A percentile compares a stretch with the other conserved stretches of the same genome.
These are phyloP conservation scores for Caryopteris hybrid DNA, from an alignment of 305 asterid species.

Conservation along the genomic window DNA sequence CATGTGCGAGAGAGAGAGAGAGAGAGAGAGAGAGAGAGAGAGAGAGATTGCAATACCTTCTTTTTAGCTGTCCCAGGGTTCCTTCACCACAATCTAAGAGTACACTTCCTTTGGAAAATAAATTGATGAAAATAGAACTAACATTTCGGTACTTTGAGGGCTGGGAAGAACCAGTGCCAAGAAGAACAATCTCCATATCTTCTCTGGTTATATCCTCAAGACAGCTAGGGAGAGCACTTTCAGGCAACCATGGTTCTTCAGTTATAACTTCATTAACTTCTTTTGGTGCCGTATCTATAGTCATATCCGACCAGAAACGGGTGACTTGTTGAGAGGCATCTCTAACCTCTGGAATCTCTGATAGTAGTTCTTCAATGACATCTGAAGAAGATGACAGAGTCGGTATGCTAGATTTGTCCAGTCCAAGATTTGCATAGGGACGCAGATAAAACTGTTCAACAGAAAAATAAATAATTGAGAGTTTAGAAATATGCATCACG, in stretches of 20 bases:
- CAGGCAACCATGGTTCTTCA: conserved; percentile 77
- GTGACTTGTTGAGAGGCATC: conserved; percentile 55
- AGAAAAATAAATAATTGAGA: background rate
- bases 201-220: conserved; percentile 70
- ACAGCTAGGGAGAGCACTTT: conserved; percentile 56
- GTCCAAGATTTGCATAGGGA: conserved; percentile 74
- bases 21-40: background rate
- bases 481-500: too few species aligned
- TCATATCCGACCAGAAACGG: conserved; percentile 37
- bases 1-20: too few species aligned
- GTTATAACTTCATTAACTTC: conserved; percentile 21
- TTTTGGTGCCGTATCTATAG: background rate
- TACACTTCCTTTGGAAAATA: conserved; percentile 72
- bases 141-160: conserved; percentile 95
- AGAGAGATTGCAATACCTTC: conserved; percentile 44
- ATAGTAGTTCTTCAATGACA: conserved; percentile 56
- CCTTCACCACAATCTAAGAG: conserved; percentile 97
- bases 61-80: conserved; percentile 82
- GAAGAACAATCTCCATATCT: conserved; percentile 87
- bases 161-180: conserved; percentile 97
- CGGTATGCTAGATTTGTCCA: conserved; percentile 73
- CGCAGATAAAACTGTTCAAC: conserved; percentile 66
- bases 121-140: conserved; percentile 78
- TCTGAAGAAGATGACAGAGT: conserved; percentile 35
- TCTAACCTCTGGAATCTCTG: conserved; percentile 71